Percentiles rank a stretch among this genome's conserved stretches.
phyloP scores from a whole-genome alignment of 2,329 filamentous ascomycete species.

The Metarhizium brunneum region DNA sequence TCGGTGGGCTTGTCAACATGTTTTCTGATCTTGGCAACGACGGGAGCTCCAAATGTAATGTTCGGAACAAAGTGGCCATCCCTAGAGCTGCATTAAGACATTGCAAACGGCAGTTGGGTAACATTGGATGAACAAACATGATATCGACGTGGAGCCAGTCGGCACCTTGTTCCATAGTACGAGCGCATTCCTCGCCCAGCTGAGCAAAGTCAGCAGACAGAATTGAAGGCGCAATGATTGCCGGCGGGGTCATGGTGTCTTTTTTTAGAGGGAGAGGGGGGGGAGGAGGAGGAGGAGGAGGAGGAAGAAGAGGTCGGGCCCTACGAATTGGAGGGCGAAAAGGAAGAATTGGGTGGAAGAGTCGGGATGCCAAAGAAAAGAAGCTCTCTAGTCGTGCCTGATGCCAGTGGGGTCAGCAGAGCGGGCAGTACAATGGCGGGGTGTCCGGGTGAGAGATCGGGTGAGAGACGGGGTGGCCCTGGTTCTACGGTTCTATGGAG shows the following conservation, averaged over 20 bases:
- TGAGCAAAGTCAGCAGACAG: conserved; percentile 91
- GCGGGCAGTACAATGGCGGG: no score
- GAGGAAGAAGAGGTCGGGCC: no score
- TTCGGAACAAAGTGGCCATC: conserved; percentile 99
- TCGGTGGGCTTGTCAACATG: conserved; percentile 70
- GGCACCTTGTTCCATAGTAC: conserved; percentile 76
- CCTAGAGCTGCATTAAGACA: conserved; percentile 38
- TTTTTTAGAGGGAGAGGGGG: neutral
- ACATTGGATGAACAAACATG: conserved; percentile 40
- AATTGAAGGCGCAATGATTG: conserved; percentile 97
- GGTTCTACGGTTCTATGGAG: no score
- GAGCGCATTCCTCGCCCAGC: conserved; percentile 76
- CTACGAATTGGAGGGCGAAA: neutral
- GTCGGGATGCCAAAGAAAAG: neutral
- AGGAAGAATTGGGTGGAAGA: neutral
- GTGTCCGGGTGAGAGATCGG: no score
- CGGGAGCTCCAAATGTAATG: conserved; percentile 91
- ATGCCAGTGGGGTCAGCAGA: conserved; percentile 7
- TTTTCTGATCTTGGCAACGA: conserved; percentile 85
- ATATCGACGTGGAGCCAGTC: conserved; percentile 96
- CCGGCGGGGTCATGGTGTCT: conserved; percentile 66
- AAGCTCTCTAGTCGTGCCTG: conserved; percentile 1
- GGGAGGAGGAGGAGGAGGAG: no score
- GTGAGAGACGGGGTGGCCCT: no score
- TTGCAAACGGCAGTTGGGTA: conserved; percentile 3